phyloP scores from a whole-genome alignment of 768 basidiomycete genomes.

The Pleurotus ostreatus region DNA sequence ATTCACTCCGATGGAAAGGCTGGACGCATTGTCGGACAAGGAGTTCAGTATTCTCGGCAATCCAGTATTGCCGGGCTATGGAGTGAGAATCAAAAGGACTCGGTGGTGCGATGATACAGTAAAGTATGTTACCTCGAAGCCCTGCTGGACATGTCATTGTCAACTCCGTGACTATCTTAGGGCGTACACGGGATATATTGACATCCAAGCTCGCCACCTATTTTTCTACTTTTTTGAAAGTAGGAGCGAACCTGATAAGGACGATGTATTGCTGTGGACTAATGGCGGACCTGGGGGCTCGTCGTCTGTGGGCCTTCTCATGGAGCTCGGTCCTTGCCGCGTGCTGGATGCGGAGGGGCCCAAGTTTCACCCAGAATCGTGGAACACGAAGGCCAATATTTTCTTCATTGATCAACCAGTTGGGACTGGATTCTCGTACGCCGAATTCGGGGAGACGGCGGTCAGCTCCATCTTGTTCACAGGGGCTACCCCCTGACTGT shows the following conservation, averaged over 20 bases:
- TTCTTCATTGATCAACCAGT: constrained; percentile 63
- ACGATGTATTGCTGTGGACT: constrained; percentile 60
- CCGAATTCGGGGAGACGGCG: constrained; percentile 57
- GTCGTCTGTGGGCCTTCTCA: constrained; percentile 58
- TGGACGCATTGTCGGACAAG: background rate
- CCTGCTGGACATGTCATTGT: background rate
- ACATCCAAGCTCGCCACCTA: constrained; percentile 56
- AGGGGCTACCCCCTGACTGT: constrained; percentile 5
- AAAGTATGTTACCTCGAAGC: constrained; percentile 20
- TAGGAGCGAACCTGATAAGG: constrained; percentile 52
- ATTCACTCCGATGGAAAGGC: background rate
- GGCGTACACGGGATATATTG: constrained; percentile 65
- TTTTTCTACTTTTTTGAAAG: constrained; percentile 83
- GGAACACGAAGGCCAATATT: constrained; percentile 65
- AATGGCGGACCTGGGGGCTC: constrained; percentile 43
- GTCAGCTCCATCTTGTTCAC: constrained; percentile 25
- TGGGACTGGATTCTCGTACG: constrained; percentile 60
- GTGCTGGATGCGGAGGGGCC: constrained; percentile 47
- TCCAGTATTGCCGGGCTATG: constrained; percentile 39
- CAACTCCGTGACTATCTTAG: constrained; percentile 23
- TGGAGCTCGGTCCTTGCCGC: constrained; percentile 77
- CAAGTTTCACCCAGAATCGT: constrained; percentile 53
- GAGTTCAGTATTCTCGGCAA: constrained; percentile 24
- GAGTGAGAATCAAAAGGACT: constrained; percentile 35
- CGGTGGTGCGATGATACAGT: constrained; percentile 37